Conservation (phyloP, 1,139 yeast species). For the Hansenula sp. region DNA sequence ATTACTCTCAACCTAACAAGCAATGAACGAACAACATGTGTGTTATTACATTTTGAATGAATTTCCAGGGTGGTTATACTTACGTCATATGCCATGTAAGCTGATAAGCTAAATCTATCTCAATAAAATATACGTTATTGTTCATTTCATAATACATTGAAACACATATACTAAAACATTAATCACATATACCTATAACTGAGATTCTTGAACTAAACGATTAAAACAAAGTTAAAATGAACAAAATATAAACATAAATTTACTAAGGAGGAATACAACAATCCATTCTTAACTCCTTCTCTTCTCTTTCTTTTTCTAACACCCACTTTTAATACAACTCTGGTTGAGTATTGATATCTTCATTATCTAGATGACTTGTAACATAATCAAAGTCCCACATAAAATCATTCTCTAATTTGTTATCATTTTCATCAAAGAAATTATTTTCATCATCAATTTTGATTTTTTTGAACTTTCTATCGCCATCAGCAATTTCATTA, state of each 20-base stretch:
- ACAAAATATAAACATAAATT: background rate
- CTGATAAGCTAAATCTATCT: too few species aligned
- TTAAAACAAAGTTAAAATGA: background rate
- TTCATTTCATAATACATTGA: too few species aligned
- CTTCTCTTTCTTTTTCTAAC: too few species aligned
- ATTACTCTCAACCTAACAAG: too few species aligned
- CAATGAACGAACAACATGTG: background rate
- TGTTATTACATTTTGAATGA: too few species aligned
- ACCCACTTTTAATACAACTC: background rate
- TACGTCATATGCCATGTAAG: too few species aligned
- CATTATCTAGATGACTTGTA: conserved; percentile 4
- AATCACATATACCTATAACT: too few species aligned
- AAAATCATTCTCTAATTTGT: conserved; percentile 10
- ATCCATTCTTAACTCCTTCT: background rate
- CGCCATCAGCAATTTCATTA: conserved; percentile 4
- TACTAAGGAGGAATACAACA: background rate
- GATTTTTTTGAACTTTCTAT: conserved; percentile 13
- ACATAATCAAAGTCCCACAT: conserved; percentile 22
- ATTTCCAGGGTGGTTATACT: too few species aligned
- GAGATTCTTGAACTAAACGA: too few species aligned
- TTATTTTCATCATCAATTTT: conserved; percentile 14
- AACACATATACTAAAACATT: too few species aligned
- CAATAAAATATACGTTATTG: too few species aligned
- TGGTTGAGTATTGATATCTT: background rate
- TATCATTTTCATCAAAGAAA: conserved; percentile 18